These are phyloP conservation scores for Penicillium sp. DNA, from an alignment of 2,329 filamentous ascomycete genomes.

Conservation along the genomic window DNA sequence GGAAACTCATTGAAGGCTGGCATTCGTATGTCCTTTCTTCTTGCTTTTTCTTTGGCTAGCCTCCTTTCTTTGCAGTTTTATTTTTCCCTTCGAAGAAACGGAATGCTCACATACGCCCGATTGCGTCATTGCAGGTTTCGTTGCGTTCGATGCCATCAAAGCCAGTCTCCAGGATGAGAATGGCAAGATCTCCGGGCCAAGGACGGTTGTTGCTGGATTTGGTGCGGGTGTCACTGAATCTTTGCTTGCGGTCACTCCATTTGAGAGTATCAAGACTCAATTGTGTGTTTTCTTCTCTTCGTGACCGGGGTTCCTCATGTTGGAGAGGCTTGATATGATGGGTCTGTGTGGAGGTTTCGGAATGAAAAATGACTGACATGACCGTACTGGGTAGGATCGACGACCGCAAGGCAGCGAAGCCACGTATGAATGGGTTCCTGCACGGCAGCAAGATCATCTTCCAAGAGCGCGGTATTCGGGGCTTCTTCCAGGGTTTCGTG, in stretches of 20 bases:
- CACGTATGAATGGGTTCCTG: slow-evolving; percentile 84
- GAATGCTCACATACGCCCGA: neutral
- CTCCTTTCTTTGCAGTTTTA: too few relatives aligned
- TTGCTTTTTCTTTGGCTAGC: too few relatives aligned
- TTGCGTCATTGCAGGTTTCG: slow-evolving; percentile 57
- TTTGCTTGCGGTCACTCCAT: slow-evolving; percentile 86
- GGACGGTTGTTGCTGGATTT: slow-evolving; percentile 88
- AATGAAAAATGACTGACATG: neutral
- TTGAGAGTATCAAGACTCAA: slow-evolving; percentile 97
- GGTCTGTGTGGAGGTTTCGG: too few relatives aligned
- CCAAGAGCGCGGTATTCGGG: slow-evolving; percentile 77
- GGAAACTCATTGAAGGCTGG: slow-evolving; percentile 96
- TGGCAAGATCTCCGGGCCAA: slow-evolving; percentile 82
- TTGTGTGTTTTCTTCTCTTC: slow-evolving; percentile 48
- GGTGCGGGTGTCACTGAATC: slow-evolving; percentile 93
- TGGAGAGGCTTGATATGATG: too few relatives aligned
- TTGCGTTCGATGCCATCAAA: slow-evolving; percentile 95
- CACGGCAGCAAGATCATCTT: slow-evolving; percentile 84
- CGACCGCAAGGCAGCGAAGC: slow-evolving; percentile 79
- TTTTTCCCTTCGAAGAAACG: too few relatives aligned
- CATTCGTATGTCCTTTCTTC: slow-evolving; percentile 60
- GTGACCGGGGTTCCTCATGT: too few relatives aligned
- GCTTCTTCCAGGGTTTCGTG: slow-evolving; percentile 95
- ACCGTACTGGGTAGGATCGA: slow-evolving; percentile 62
- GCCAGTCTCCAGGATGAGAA: slow-evolving; percentile 70